A percentile compares a stretch with the other conserved stretches of the same genome.
phyloP scores from a whole-genome alignment of 345 rosid genomes.

The Citrus trifoliata region DNA sequence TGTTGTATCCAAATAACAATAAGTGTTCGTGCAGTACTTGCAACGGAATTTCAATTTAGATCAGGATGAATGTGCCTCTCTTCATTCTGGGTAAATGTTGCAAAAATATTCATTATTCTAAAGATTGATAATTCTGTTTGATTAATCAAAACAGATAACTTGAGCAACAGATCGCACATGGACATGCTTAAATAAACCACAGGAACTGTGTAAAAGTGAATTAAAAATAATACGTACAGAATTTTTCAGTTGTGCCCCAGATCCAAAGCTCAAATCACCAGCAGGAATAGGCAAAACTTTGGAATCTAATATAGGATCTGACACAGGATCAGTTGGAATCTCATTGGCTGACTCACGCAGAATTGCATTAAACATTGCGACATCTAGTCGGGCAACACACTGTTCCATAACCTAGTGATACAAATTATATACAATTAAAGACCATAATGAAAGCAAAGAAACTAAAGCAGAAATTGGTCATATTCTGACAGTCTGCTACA shows the following conservation, averaged over 20 bases:
- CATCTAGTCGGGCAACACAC: constrained; percentile 80
- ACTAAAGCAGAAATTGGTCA: background rate
- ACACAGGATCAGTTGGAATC: constrained; percentile 91
- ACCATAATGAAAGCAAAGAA: background rate
- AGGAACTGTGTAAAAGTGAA: background rate
- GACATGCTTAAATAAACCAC: background rate
- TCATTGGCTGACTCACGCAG: constrained; percentile 89
- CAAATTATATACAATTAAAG: constrained; percentile 8
- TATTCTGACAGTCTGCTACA: background rate
- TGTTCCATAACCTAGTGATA: constrained; percentile 74
- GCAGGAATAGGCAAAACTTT: constrained; percentile 91
- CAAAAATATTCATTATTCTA: background rate
- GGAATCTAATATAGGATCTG: constrained; percentile 88
- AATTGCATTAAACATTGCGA: constrained; percentile 97
- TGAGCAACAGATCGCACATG: background rate
- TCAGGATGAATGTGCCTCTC: background rate
- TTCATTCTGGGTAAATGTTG: background rate
- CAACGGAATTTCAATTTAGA: background rate
- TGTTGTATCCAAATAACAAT: background rate
- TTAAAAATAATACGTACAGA: constrained; percentile 42
- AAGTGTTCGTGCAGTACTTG: background rate
- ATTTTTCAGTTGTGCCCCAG: constrained; percentile 97
- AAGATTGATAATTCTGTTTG: background rate
- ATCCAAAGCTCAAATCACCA: constrained; percentile 93
- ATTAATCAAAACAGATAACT: background rate